Percentiles rank a stretch among this genome's conserved stretches.
These are phyloP conservation scores for Byssochlamys sp. DNA, from an alignment of 2,329 filamentous ascomycete genomes.

Conservation along the genomic window DNA sequence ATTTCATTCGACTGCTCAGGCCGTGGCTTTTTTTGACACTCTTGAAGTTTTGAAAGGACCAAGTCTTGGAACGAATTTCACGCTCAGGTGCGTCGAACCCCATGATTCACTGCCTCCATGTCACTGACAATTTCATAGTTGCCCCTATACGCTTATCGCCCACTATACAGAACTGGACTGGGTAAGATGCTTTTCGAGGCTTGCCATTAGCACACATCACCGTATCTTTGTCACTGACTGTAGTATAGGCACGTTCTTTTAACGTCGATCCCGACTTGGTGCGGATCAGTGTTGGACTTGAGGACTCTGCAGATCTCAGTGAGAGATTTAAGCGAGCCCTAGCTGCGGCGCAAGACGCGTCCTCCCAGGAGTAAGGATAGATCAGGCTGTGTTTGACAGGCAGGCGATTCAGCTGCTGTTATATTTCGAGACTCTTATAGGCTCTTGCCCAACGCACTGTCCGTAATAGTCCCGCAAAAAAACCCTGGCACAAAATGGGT, in stretches of 20 bases:
- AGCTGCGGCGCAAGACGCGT: constrained; percentile 38
- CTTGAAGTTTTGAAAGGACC: constrained; percentile 86
- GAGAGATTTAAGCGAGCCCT: constrained; percentile 61
- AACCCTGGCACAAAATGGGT: neutral
- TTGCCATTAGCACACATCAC: neutral
- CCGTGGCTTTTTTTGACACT: constrained; percentile 73
- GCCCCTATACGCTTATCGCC: constrained; percentile 81
- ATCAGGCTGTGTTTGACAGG: neutral
- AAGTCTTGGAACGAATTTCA: constrained; percentile 93
- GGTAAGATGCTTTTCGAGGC: constrained; percentile 39
- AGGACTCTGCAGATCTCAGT: constrained; percentile 61
- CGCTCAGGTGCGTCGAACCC: constrained; percentile 48
- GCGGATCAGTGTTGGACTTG: constrained; percentile 79
- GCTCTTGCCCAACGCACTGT: neutral
- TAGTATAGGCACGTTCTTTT: constrained; percentile 55
- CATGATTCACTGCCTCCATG: neutral
- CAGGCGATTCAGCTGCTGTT: neutral
- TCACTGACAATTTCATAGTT: constrained; percentile 38
- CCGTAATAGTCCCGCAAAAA: neutral
- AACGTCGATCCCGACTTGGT: constrained; percentile 74
- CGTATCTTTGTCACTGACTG: neutral
- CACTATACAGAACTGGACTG: constrained; percentile 90
- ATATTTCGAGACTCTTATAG: neutral
- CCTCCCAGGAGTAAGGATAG: neutral
- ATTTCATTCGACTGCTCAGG: constrained; percentile 61